Evolutionary conservation across 2,329 filamentous ascomycete species (phyloP).

Genomic region (Aspergillus luchuensis): DNA sequence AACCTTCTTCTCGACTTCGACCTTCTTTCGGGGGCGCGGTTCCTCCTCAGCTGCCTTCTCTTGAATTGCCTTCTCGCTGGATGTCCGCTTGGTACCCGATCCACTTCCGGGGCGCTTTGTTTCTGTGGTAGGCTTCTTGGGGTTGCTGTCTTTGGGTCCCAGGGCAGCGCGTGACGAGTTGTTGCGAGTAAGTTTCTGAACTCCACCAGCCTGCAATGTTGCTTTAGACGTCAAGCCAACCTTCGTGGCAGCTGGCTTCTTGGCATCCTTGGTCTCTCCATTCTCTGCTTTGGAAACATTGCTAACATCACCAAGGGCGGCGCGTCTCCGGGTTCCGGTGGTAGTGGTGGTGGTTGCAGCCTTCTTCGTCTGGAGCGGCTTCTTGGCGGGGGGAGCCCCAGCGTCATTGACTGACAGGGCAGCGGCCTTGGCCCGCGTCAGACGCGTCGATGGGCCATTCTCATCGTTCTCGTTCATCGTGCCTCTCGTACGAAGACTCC

Average conservation of each 20-base stretch:
- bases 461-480: slow-evolving; percentile 94
- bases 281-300: slow-evolving; percentile 76
- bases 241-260: slow-evolving; percentile 70
- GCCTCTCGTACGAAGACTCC: slow-evolving; percentile 71
- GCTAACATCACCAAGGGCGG: slow-evolving; percentile 89
- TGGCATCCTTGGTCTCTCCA: slow-evolving; percentile 64
- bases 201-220: slow-evolving; percentile 72
- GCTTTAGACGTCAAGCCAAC: slow-evolving; percentile 75
- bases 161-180: slow-evolving; percentile 65
- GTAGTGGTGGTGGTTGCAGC: slow-evolving; percentile 48
- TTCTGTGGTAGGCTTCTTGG: slow-evolving; percentile 65
- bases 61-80: slow-evolving; percentile 59
- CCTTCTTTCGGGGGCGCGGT: slow-evolving; percentile 65
- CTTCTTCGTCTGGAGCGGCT: slow-evolving; percentile 72
- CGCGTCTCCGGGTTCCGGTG: slow-evolving; percentile 63
- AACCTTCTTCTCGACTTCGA: slow-evolving; percentile 55
- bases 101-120: slow-evolving; percentile 73
- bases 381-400: slow-evolving; percentile 63
- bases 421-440: slow-evolving; percentile 91
- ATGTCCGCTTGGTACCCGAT: slow-evolving; percentile 71
- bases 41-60: slow-evolving; percentile 62
- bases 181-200: slow-evolving; percentile 70
- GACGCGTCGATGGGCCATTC: slow-evolving; percentile 75
- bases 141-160: slow-evolving; percentile 62
- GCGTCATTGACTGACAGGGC: slow-evolving; percentile 55